Evolutionary conservation across 768 basidiomycete species (phyloP).

Genomic region (Suillus luteus): DNA sequence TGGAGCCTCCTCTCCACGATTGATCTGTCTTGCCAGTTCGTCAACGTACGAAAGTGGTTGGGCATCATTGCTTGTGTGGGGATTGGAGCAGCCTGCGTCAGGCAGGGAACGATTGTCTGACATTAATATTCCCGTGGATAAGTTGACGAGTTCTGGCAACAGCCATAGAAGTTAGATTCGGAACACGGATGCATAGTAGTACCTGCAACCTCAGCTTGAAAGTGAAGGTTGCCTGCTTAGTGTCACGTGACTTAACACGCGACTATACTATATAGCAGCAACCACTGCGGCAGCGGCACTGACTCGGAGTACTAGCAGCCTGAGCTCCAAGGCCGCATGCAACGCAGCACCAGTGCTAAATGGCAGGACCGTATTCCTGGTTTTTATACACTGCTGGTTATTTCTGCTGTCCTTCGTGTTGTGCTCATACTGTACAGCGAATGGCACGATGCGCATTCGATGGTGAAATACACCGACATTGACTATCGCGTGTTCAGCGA

Average conservation of each 20-base stretch:
- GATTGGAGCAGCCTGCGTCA: neutral
- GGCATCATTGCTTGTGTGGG: neutral
- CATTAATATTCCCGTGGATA: neutral
- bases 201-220: no score
- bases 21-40: constrained; percentile 28
- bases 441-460: constrained; percentile 82
- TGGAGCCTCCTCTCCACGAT: constrained; percentile 43
- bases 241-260: no score
- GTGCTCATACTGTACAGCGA: constrained; percentile 82
- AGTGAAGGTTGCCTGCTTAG: no score
- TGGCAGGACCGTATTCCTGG: constrained; percentile 28
- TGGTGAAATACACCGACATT: constrained; percentile 96
- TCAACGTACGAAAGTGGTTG: constrained; percentile 7
- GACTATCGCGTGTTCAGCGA: constrained; percentile 97
- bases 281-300: no score
- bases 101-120: neutral
- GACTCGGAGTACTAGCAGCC: no score
- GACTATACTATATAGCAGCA: no score
- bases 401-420: constrained; percentile 62
- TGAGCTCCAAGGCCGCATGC: neutral
- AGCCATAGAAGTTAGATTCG: no score
- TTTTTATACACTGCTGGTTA: constrained; percentile 54
- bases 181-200: no score
- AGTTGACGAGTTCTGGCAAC: neutral
- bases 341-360: neutral